Percentiles rank a stretch among this genome's conserved stretches.
Conservation (phyloP, 2,329 filamentous ascomycete species). For the Fusarium robinianum region DNA sequence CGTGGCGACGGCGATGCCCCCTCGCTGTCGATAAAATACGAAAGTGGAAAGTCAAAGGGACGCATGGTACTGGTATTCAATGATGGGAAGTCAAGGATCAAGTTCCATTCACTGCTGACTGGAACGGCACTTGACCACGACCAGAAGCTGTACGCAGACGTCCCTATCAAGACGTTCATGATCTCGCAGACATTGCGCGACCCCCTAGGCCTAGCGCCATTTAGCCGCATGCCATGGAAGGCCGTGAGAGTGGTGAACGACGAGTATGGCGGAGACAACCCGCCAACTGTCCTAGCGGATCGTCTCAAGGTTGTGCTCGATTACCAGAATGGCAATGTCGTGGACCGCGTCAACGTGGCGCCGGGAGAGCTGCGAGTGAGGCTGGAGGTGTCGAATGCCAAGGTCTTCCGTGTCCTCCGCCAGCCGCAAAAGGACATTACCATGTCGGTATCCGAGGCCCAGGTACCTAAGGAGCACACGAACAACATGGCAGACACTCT, state of each 20-base stretch:
- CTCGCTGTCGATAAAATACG: conserved; percentile 71
- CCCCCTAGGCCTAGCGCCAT: conserved; percentile 53
- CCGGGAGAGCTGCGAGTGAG: conserved; percentile 73
- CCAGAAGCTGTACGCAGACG: conserved; percentile 73
- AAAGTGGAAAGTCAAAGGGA: conserved; percentile 66
- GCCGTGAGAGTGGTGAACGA: conserved; percentile 73
- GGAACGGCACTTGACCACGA: conserved; percentile 70
- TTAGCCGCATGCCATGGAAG: conserved; percentile 65
- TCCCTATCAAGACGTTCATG: conserved; percentile 66
- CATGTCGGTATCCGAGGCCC: conserved; percentile 71
- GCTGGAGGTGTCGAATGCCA: conserved; percentile 64
- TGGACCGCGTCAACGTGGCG: conserved; percentile 81
- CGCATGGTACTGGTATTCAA: conserved; percentile 79
- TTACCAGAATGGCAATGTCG: conserved; percentile 75
- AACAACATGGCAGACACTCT: conserved; percentile 68
- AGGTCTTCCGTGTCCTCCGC: conserved; percentile 68
- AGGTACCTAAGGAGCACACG: conserved; percentile 64
- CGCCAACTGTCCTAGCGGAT: conserved; percentile 75
- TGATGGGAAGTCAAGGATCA: conserved; percentile 70
- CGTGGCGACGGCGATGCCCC: conserved; percentile 72
- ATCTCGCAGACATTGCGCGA: conserved; percentile 60
- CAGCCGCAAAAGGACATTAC: conserved; percentile 78
- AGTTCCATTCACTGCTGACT: conserved; percentile 73
- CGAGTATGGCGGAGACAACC: conserved; percentile 61
- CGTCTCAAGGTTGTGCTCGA: conserved; percentile 75